These are phyloP conservation scores for Scheffersomyces ergatensis DNA, from an alignment of 805 yeast species.

Conservation along the genomic window DNA sequence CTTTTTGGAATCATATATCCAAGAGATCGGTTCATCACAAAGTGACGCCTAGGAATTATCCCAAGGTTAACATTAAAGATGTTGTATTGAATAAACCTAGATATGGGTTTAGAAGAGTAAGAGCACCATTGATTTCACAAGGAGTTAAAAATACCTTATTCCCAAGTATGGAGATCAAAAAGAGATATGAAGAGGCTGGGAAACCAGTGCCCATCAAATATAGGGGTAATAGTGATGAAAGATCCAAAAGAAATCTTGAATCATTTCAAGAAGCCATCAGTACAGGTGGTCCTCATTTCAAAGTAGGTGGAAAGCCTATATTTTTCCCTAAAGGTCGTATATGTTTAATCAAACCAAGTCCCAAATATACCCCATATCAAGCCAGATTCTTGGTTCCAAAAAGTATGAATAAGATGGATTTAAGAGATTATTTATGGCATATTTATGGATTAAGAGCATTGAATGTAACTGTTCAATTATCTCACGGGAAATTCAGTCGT, in stretches of 20 bases:
- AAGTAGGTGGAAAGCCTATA: conserved; percentile 69
- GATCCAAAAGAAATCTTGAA: conserved; percentile 37
- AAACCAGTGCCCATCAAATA: conserved; percentile 43
- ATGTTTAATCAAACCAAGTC: conserved; percentile 81
- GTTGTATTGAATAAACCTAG: conserved; percentile 37
- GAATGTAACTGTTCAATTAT: conserved; percentile 81
- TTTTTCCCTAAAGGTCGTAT: conserved; percentile 87
- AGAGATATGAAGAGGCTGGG: conserved; percentile 32
- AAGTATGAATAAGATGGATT: conserved; percentile 88
- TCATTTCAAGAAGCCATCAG: conserved; percentile 51
- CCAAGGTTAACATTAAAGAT: conserved; percentile 37
- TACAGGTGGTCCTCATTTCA: conserved; percentile 73
- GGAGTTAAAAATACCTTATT: conserved; percentile 38
- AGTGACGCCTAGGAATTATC: conserved; percentile 30
- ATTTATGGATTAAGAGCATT: conserved; percentile 88
- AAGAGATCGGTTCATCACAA: conserved; percentile 28
- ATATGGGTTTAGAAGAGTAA: conserved; percentile 36
- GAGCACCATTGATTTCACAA: conserved; percentile 39
- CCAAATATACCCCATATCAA: conserved; percentile 96
- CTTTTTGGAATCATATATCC: conserved; percentile 7
- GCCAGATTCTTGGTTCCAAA: conserved; percentile 95
- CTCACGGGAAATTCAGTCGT: conserved; percentile 68
- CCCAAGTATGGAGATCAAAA: conserved; percentile 34
- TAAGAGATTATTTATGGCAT: conserved; percentile 89
- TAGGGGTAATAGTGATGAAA: conserved; percentile 29